Evolutionary conservation across 192 early-diverging fungal genomes (phyloP), one percentile per base, ranked within the genome.

Genomic region (Gaertneriomyces sp.): DNA sequence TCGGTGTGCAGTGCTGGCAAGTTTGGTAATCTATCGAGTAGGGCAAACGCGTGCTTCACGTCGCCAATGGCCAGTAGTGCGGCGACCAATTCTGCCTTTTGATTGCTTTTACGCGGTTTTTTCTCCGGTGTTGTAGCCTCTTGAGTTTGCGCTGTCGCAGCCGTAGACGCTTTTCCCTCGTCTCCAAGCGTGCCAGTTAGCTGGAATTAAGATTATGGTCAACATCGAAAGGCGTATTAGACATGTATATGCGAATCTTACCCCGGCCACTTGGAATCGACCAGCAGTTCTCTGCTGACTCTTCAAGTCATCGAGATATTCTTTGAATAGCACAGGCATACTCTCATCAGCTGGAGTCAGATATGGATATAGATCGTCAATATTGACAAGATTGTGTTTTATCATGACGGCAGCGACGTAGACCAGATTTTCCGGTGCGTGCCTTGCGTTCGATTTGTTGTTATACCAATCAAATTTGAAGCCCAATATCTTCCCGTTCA

Each of bases 381-480:
- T 61, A 41, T 40, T 38, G 5, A 81, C 78, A 19, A 81, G 40
- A 2, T 74, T 70, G 55, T 80, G 79, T 41, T 75, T 79, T 42
- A 86, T 86, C 55, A 82, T 68, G 33, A 82, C 70, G 14, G 81
- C 89, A 11, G 87, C 79, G 42, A 83, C 72, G 61, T 66, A 74
- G 51, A 84, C 76, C 49, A 89, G 61, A 46, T 73, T 63, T 8
- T 65, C 66, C 2, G 87, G 83, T 19, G 75, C 68, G 25, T 46
- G 55, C 16, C 58, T 53, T 16, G 59, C 60, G 16, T 42, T 55
- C 14, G 56, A 63, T 7, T 68, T 47, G 41, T 38, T 14, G 46
- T 85, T 81, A 61, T 88, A 83, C 57, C 74, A 77, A 20, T 74
- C 71, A 59, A 86, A 92, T 68, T 89, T 88, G 78, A 91, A 90